phyloP scores from a whole-genome alignment of 106 monocot species.

The Amphibolis antarctica region DNA sequence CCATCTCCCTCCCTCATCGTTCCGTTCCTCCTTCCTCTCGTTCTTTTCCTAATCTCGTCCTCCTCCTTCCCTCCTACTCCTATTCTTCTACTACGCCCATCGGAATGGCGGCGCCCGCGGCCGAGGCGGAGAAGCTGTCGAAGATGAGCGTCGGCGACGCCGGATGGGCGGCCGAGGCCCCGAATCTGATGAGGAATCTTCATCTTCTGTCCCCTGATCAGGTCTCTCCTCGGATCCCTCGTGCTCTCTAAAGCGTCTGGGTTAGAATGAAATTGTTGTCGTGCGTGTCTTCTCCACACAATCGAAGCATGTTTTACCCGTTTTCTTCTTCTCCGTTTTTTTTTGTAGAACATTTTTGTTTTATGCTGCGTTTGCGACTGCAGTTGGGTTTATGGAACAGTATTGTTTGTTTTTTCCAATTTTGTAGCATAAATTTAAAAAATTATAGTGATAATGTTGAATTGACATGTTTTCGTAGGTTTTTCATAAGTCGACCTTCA shows the following conservation, averaged over 20 bases:
- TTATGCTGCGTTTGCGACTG: too few species aligned
- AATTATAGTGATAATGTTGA: too few species aligned
- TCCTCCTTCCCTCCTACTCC: not conserved
- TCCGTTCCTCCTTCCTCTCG: not conserved
- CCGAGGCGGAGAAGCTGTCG: conserved; percentile 2
- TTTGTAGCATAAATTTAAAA: too few species aligned
- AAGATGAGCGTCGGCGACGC: conserved; percentile 26
- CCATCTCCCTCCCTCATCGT: too few species aligned
- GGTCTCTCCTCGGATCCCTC: conserved; percentile 17
- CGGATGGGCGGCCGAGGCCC: conserved; percentile 29
- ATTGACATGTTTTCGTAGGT: too few species aligned
- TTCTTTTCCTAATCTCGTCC: not conserved
- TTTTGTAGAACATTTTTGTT: too few species aligned
- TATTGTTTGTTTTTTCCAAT: too few species aligned
- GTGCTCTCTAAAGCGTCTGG: not conserved
- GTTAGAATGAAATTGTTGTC: not conserved
- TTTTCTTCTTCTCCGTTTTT: too few species aligned
- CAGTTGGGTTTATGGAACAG: too few species aligned
- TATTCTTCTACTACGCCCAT: not conserved
- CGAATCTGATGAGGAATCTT: conserved; percentile 51
- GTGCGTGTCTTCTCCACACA: not conserved
- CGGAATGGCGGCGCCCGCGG: not conserved
- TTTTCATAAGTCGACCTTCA: too few species aligned
- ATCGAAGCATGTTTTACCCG: too few species aligned
- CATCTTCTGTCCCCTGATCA: conserved; percentile 39